A percentile compares a stretch with the other conserved stretches of the same genome.
These are phyloP conservation scores for Candida krabiensis DNA, from an alignment of 805 yeast genomes.

Conservation along the genomic window DNA sequence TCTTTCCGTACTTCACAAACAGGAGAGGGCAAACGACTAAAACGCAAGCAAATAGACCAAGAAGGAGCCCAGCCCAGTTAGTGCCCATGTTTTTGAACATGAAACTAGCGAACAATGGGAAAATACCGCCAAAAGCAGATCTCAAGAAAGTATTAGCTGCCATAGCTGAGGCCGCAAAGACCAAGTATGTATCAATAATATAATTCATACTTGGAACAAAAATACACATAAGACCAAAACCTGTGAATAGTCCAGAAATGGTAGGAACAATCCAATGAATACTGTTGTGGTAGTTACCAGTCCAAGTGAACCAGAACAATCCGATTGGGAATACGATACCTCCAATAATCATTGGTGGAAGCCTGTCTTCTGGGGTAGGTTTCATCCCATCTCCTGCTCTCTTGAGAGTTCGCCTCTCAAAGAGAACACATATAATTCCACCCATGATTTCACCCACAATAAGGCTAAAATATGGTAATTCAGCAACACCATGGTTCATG, in stretches of 20 bases:
- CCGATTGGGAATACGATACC: slow-evolving; percentile 74
- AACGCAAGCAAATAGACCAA: slow-evolving; percentile 61
- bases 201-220: slow-evolving; percentile 72
- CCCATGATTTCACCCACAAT: slow-evolving; percentile 68
- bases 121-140: slow-evolving; percentile 64
- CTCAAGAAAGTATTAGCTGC: slow-evolving; percentile 63
- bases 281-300: slow-evolving; percentile 68
- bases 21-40: slow-evolving; percentile 69
- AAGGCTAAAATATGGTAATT: slow-evolving; percentile 78
- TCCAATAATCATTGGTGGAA: slow-evolving; percentile 74
- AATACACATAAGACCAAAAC: slow-evolving; percentile 66
- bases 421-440: slow-evolving; percentile 48
- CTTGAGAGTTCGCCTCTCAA: too few species aligned
- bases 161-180: slow-evolving; percentile 69
- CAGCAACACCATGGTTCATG: slow-evolving; percentile 62
- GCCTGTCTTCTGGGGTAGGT: slow-evolving; percentile 52
- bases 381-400: too few species aligned
- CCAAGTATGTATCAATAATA: slow-evolving; percentile 67
- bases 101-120: slow-evolving; percentile 70
- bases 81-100: slow-evolving; percentile 70
- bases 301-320: slow-evolving; percentile 84
- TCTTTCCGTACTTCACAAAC: slow-evolving; percentile 58
- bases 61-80: slow-evolving; percentile 76
- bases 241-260: slow-evolving; percentile 60
- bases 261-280: slow-evolving; percentile 87